Evolutionary conservation across 176 grass and related monocot genomes (phyloP).

Genomic region (Bolboschoenus planiculmis): DNA sequence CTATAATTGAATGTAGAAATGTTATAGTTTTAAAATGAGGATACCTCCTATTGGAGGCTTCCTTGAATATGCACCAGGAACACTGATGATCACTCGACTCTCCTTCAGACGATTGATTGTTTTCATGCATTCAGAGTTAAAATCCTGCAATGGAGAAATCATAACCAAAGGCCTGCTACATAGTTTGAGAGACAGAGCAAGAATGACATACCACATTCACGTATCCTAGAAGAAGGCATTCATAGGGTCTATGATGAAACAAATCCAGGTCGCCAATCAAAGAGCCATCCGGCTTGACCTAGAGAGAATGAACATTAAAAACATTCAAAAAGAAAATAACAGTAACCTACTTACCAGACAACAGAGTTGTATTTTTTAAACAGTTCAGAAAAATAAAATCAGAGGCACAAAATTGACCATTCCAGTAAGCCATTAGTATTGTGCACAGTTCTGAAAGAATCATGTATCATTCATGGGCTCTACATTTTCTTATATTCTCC

Average conservation of each 20-base stretch:
- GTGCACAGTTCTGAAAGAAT: background rate
- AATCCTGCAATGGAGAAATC: conserved; percentile 35
- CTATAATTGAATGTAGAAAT: background rate
- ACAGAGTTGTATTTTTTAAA: background rate
- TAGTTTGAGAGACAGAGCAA: background rate
- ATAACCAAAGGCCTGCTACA: background rate
- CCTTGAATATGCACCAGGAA: conserved; percentile 82
- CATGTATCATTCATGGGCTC: background rate
- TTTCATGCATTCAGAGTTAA: conserved; percentile 18
- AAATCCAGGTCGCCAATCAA: conserved; percentile 76
- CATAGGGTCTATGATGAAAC: conserved; percentile 96
- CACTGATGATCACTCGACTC: conserved; percentile 66
- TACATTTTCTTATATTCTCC: background rate
- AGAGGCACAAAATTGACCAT: background rate
- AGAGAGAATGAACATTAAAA: background rate
- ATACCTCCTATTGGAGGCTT: conserved; percentile 87
- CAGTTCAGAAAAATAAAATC: background rate
- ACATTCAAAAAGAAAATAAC: background rate
- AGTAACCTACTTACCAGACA: background rate
- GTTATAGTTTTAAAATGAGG: conserved; percentile 26
- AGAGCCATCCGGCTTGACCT: conserved; percentile 78
- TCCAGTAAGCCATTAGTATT: background rate
- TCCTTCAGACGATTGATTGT: conserved; percentile 32
- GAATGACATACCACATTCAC: conserved; percentile 51
- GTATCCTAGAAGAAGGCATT: conserved; percentile 84